A percentile compares a stretch with the other conserved stretches of the same genome.
Evolutionary conservation across 352 stramenopile species (phyloP).

Genomic region (Elongisporangium senticosum): DNA sequence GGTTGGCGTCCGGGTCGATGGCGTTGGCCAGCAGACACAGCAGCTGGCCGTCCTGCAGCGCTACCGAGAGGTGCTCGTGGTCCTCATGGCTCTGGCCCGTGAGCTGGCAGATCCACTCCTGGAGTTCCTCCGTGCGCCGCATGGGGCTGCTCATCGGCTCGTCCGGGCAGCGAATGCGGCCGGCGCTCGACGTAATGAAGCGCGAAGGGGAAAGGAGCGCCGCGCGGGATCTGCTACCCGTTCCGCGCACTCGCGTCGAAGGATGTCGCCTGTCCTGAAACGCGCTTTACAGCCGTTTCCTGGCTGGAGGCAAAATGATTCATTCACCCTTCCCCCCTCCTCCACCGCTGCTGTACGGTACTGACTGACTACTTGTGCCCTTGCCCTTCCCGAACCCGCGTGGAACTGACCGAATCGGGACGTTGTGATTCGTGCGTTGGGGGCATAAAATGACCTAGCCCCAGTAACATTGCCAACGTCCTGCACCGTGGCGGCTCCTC

Average conservation of each 20-base stretch:
- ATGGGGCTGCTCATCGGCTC: slow-evolving; percentile 26
- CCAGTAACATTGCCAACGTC: background rate
- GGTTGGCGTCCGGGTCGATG: slow-evolving; percentile 61
- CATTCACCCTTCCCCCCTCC: background rate
- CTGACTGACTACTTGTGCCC: background rate
- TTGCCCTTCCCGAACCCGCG: background rate
- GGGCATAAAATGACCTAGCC: background rate
- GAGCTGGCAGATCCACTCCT: slow-evolving; percentile 81
- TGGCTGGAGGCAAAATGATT: background rate
- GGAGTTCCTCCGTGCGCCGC: slow-evolving; percentile 72
- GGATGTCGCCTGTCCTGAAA: background rate
- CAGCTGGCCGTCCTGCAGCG: slow-evolving; percentile 82
- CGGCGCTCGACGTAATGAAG: background rate
- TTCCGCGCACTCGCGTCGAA: slow-evolving; percentile 1
- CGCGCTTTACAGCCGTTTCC: background rate
- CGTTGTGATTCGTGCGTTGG: background rate
- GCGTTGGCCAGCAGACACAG: slow-evolving; percentile 82
- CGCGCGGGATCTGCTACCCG: background rate
- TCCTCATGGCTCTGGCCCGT: slow-evolving; percentile 62
- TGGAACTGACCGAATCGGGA: background rate
- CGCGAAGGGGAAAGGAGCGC: background rate
- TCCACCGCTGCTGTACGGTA: background rate
- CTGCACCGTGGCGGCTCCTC: background rate
- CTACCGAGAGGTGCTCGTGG: slow-evolving; percentile 72
- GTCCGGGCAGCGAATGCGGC: background rate